phyloP scores from a whole-genome alignment of 148 eudicot species.

The Rheum nobile region DNA sequence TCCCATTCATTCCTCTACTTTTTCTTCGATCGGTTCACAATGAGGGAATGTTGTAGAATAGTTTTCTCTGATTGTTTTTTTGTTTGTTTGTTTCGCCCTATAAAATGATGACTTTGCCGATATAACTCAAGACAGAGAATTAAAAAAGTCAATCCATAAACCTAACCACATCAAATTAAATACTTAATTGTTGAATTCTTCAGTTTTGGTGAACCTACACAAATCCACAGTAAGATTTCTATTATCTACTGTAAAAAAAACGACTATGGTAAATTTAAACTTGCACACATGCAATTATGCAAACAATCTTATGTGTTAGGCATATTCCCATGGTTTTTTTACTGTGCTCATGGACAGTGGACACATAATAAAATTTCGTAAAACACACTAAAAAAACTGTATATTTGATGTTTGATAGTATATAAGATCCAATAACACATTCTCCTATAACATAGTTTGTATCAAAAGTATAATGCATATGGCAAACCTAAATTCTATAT shows the following conservation, averaged over 20 bases:
- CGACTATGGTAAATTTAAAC: background rate
- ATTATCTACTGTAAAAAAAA: background rate
- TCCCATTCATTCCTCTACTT: background rate
- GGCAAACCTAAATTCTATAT: too few species aligned
- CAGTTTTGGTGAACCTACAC: too few species aligned
- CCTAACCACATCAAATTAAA: background rate
- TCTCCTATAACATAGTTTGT: too few species aligned
- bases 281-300: too few species aligned
- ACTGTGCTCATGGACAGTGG: too few species aligned
- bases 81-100: background rate
- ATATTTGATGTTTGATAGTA: too few species aligned
- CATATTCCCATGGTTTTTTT: too few species aligned
- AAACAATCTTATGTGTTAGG: too few species aligned
- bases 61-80: background rate
- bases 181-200: background rate
- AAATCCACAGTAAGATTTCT: background rate
- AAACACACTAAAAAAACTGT: too few species aligned
- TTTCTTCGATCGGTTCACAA: background rate
- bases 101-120: background rate
- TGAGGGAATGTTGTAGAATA: slow-evolving; percentile 4
- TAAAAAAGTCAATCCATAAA: background rate
- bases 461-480: too few species aligned
- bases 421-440: too few species aligned
- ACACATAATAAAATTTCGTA: too few species aligned
- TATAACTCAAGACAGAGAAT: slow-evolving; percentile 2